Evolutionary conservation across 441 rosid species (phyloP).

Genomic region (Cnidoscolus chayamansa): DNA sequence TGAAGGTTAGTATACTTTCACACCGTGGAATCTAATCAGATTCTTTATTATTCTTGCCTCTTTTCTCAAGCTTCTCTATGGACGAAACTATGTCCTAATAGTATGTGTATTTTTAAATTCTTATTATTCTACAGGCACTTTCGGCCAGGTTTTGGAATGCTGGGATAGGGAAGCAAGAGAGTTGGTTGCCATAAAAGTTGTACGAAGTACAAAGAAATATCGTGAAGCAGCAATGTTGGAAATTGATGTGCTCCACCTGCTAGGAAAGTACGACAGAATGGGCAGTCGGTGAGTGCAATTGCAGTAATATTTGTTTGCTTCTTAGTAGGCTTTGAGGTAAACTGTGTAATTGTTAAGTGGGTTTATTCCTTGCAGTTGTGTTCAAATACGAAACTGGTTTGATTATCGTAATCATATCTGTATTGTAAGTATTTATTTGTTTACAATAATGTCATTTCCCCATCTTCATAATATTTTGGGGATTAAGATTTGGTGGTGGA

Average conservation of each 20-base stretch:
- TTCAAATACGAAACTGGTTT: slow-evolving; percentile 62
- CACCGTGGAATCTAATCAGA: background rate
- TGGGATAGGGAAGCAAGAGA: slow-evolving; percentile 66
- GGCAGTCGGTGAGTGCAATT: slow-evolving; percentile 48
- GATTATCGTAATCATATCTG: slow-evolving; percentile 71
- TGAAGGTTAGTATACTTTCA: slow-evolving; percentile 42
- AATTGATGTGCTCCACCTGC: slow-evolving; percentile 56
- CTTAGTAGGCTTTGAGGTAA: slow-evolving; percentile 17
- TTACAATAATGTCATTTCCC: slow-evolving; percentile 32
- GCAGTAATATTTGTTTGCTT: slow-evolving; percentile 16
- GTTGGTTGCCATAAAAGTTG: slow-evolving; percentile 64
- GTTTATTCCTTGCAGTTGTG: slow-evolving; percentile 54
- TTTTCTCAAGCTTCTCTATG: background rate
- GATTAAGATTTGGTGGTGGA: slow-evolving; percentile 41
- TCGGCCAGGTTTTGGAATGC: slow-evolving; percentile 71
- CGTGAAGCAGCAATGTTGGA: slow-evolving; percentile 67
- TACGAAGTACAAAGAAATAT: slow-evolving; percentile 56
- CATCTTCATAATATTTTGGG: slow-evolving; percentile 30
- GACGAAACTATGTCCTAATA: background rate
- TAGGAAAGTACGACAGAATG: slow-evolving; percentile 49
- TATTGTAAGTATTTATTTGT: slow-evolving; percentile 50
- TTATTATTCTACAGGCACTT: slow-evolving; percentile 44
- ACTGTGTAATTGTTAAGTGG: slow-evolving; percentile 31
- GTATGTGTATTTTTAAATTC: background rate
- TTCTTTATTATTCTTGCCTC: background rate